These are phyloP conservation scores for Pestalotiopsis sp. DNA, from an alignment of 2,329 filamentous ascomycete species.

Conservation along the genomic window DNA sequence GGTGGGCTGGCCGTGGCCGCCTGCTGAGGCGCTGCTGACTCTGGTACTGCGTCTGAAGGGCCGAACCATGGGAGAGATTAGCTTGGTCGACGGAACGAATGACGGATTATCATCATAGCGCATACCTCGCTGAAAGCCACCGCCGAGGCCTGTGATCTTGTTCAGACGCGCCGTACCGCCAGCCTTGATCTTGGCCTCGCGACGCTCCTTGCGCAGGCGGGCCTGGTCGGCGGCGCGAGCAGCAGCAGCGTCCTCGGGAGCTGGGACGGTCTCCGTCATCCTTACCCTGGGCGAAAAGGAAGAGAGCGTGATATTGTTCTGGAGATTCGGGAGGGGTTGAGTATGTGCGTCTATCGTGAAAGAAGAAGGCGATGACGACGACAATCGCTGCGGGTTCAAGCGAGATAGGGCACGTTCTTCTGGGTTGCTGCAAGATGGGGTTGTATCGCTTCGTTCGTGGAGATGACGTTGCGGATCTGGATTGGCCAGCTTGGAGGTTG, in stretches of 20 bases:
- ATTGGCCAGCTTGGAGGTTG: background rate
- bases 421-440: background rate
- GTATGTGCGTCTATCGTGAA: background rate
- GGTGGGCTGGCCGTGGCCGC: constrained; percentile 3
- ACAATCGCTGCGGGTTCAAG: background rate
- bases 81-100: background rate
- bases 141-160: constrained; percentile 72
- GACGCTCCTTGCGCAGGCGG: constrained; percentile 74
- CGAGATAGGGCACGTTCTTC: background rate
- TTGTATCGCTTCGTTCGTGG: background rate
- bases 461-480: constrained; percentile 6
- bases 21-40: background rate
- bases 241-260: constrained; percentile 47
- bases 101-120: background rate
- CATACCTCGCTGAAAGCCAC: constrained; percentile 50
- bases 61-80: background rate
- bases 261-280: constrained; percentile 28
- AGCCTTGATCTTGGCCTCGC: constrained; percentile 76
- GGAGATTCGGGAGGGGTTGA: background rate
- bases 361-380: background rate
- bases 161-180: constrained; percentile 70
- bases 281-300: background rate
- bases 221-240: constrained; percentile 63
- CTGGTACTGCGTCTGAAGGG: constrained; percentile 10
- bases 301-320: background rate